Conservation (phyloP, 495 filamentous ascomycete genomes). For the Penicillium antarcticum region DNA sequence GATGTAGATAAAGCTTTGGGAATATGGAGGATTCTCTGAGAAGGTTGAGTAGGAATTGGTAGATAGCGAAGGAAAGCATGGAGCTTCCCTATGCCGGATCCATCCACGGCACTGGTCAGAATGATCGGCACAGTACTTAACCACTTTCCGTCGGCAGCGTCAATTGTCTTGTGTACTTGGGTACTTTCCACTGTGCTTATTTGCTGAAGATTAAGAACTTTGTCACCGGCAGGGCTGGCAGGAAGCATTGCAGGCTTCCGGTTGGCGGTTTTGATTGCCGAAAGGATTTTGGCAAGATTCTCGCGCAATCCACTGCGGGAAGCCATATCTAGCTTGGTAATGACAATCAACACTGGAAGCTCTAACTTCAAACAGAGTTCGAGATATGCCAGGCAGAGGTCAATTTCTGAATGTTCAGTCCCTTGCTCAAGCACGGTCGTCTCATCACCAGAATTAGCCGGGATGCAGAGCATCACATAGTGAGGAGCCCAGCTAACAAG, state of each 20-base stretch:
- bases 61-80: slow-evolving; percentile 79
- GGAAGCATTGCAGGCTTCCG: slow-evolving; percentile 68
- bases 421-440: slow-evolving; percentile 47
- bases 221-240: slow-evolving; percentile 39
- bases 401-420: slow-evolving; percentile 53
- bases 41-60: slow-evolving; percentile 62
- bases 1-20: slow-evolving; percentile 19
- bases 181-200: slow-evolving; percentile 42
- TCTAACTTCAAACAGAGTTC: slow-evolving; percentile 78
- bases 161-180: slow-evolving; percentile 50
- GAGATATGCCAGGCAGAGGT: slow-evolving; percentile 77
- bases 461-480: slow-evolving; percentile 84
- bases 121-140: slow-evolving; percentile 72
- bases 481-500: slow-evolving; percentile 96
- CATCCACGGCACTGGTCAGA: slow-evolving; percentile 82
- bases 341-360: slow-evolving; percentile 70
- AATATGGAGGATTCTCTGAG: slow-evolving; percentile 26
- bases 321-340: slow-evolving; percentile 90
- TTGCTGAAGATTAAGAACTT: slow-evolving; percentile 30
- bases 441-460: slow-evolving; percentile 68
- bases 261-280: slow-evolving; percentile 69
- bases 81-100: slow-evolving; percentile 72
- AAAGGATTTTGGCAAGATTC: slow-evolving; percentile 70
- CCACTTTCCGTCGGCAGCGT: slow-evolving; percentile 39
- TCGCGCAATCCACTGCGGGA: slow-evolving; percentile 63